A percentile compares a stretch with the other conserved stretches of the same genome.
These are phyloP conservation scores for Salmacisia buchloeana DNA, from an alignment of 1,284 basidiomycete genomes.

Conservation along the genomic window DNA sequence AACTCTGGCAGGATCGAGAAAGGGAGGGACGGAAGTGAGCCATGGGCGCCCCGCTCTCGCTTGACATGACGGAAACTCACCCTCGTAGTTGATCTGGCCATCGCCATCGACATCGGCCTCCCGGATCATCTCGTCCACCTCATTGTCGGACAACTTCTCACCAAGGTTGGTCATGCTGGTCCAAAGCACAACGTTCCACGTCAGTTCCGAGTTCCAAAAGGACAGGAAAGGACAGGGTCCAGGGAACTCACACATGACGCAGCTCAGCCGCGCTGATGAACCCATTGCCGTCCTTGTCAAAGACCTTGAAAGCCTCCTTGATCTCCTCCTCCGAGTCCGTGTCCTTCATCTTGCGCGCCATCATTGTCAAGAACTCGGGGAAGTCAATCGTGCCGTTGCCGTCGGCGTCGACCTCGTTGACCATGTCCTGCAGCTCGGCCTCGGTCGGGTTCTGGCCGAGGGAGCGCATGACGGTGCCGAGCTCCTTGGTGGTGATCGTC, in stretches of 20 bases:
- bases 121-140: constrained; percentile 97
- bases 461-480: constrained; percentile 94
- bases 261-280: constrained; percentile 65
- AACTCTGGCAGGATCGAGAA: constrained; percentile 11
- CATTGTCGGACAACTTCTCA: constrained; percentile 84
- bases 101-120: constrained; percentile 95
- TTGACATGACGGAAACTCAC: constrained; percentile 13
- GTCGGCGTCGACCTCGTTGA: constrained; percentile 56
- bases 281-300: constrained; percentile 64
- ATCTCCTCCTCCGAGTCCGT: constrained; percentile 72
- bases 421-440: constrained; percentile 92
- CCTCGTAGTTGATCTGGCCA: constrained; percentile 67
- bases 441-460: constrained; percentile 95
- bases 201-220: not conserved
- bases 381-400: constrained; percentile 88
- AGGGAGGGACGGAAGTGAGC: not conserved
- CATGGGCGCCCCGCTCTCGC: not conserved
- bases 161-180: constrained; percentile 48
- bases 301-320: constrained; percentile 65
- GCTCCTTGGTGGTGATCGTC: constrained; percentile 90
- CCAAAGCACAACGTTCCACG: not conserved
- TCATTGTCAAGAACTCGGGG: constrained; percentile 71
- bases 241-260: constrained; percentile 47
- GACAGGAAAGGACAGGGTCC: not conserved
- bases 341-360: constrained; percentile 92